Percentiles rank a stretch among this genome's conserved stretches.
phyloP scores from a whole-genome alignment of 1,284 basidiomycete species.

The Meira miltonrushii region DNA sequence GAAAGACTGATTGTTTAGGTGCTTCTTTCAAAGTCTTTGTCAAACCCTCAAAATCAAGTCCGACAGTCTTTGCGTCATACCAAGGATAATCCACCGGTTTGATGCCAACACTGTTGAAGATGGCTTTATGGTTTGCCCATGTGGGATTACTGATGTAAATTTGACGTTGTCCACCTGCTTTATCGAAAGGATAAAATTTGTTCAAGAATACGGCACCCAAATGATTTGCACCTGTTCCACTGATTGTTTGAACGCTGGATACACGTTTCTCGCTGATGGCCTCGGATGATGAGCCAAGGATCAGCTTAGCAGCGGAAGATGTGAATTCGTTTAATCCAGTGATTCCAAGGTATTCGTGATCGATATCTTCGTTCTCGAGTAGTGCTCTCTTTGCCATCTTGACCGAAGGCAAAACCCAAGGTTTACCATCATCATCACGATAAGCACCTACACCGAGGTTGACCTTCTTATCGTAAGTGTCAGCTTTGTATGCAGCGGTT shows the following conservation, averaged over 20 bases:
- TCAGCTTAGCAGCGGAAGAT: conserved; percentile 70
- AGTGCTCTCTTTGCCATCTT: conserved; percentile 64
- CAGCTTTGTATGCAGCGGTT: conserved; percentile 78
- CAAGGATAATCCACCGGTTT: conserved; percentile 77
- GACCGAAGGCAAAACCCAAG: conserved; percentile 55
- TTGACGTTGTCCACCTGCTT: conserved; percentile 53
- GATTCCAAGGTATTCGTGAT: conserved; percentile 93
- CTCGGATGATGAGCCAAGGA: conserved; percentile 69
- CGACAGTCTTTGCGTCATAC: conserved; percentile 83
- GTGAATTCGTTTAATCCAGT: conserved; percentile 79
- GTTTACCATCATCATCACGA: conserved; percentile 54
- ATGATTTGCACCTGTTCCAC: conserved; percentile 92
- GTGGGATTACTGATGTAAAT: conserved; percentile 84
- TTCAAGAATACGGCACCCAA: conserved; percentile 82
- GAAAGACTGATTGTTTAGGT: conserved; percentile 71
- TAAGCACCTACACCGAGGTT: conserved; percentile 68
- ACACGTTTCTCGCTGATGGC: conserved; percentile 64
- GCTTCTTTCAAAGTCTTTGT: conserved; percentile 60
- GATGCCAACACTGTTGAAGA: conserved; percentile 78
- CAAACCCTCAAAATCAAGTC: conserved; percentile 75
- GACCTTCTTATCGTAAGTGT: conserved; percentile 73
- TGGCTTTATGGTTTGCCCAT: conserved; percentile 90
- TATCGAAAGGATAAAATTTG: conserved; percentile 65
- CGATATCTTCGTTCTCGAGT: conserved; percentile 66
- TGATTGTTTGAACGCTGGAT: conserved; percentile 64